These are phyloP conservation scores for Xylaria palmicola DNA, from an alignment of 495 filamentous ascomycete species.

Conservation along the genomic window DNA sequence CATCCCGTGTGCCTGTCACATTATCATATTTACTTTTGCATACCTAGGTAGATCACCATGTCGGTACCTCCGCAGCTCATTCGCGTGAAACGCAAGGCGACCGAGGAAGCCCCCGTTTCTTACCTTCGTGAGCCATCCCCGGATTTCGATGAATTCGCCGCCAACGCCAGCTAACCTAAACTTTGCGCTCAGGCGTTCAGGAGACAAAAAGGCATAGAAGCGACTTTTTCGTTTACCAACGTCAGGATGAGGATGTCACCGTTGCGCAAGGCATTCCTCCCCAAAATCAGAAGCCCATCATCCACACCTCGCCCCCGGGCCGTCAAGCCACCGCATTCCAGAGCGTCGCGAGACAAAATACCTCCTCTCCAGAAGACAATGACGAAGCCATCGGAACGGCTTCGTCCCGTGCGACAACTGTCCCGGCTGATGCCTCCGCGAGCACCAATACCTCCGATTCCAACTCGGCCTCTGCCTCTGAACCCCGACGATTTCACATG, in stretches of 20 bases:
- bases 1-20: background rate
- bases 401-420: background rate
- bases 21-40: too few relatives aligned
- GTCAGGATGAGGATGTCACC: conserved; percentile 27
- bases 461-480: conserved; percentile 12
- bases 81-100: conserved; percentile 55
- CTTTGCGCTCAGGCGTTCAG: conserved; percentile 22
- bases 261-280: conserved; percentile 21
- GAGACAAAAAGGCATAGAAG: conserved; percentile 44
- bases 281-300: conserved; percentile 20
- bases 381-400: background rate
- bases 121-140: conserved; percentile 47
- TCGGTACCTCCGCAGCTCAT: conserved; percentile 52
- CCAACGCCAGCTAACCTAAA: conserved; percentile 18
- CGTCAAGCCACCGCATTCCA: conserved; percentile 20
- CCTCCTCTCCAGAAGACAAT: conserved; percentile 3
- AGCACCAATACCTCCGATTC: background rate
- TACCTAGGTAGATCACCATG: conserved; percentile 40
- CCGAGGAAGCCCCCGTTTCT: conserved; percentile 50
- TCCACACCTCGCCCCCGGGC: conserved; percentile 23
- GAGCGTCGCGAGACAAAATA: conserved; percentile 13
- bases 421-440: background rate
- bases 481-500: conserved; percentile 49
- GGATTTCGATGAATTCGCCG: background rate
- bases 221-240: conserved; percentile 43